Evolutionary conservation across 768 basidiomycete species (phyloP), one percentile per base, ranked within the genome.

Genomic region (Tylopilus sp.): DNA sequence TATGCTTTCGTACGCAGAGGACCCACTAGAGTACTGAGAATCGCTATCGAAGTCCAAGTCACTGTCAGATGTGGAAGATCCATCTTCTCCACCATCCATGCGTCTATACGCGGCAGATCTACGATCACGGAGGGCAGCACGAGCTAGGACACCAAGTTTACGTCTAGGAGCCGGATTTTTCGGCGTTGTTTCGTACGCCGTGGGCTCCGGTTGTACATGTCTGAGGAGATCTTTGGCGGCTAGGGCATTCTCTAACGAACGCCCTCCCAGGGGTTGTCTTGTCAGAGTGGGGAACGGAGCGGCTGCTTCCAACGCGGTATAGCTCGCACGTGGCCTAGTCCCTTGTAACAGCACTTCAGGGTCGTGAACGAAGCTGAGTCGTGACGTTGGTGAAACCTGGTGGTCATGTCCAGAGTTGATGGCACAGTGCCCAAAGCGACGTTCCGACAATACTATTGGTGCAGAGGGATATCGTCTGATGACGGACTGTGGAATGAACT

Each of bases 401-500:
- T 34, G 16, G 28, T 29, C 42, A 14, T 42, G 34, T 17, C 50
- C 42, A 21, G 50, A 31, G 36, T 9, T 24, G 17, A 53, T 24
- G 19, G 48, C 9, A 17, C 19, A 48, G 21, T 38, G 31, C 13
- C 33, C 54, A 50, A 40, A 31, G n/a, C 41, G 50, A 31, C 45
- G 51, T n/a, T 19, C 33, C 4, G 45, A 10, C 1, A 53, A 51
- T 33, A 26, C 31, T 21, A 21, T 47, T 13, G 53, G 22, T 0
- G 37, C 50, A 2, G 60, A 56, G 3, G 65, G 65, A 49, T 60
- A 51, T 34, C 63, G 66, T 30, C 58, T 54, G 21, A 65, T 45
- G 30, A 68, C 66, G 3, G 64, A 68, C 22, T 63, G 66, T 22
- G 64, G 64, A 45, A 66, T 43, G 43, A 67, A 66, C 9, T 51